Percentiles rank a stretch among this genome's conserved stretches.
Evolutionary conservation across 1,139 yeast genomes (phyloP).

Genomic region (Suhomyces guaymorum): DNA sequence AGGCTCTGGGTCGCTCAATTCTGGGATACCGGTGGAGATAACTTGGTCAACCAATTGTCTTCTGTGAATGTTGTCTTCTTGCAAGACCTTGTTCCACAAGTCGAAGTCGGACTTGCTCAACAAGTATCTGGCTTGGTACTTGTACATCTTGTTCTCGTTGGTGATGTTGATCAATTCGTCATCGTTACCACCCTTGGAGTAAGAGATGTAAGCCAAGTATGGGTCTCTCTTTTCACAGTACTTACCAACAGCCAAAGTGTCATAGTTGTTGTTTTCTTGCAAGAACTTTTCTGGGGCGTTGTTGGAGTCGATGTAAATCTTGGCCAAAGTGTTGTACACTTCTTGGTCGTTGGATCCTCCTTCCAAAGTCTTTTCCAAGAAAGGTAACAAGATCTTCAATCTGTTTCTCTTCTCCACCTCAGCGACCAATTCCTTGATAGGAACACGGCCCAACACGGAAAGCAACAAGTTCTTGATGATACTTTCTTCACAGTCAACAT

Average conservation of each 20-base stretch:
- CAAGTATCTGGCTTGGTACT: constrained; percentile 95
- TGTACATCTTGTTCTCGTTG: constrained; percentile 96
- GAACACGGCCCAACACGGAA: constrained; percentile 93
- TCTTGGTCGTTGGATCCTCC: constrained; percentile 91
- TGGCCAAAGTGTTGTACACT: constrained; percentile 91
- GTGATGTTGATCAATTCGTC: constrained; percentile 87
- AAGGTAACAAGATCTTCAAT: constrained; percentile 86
- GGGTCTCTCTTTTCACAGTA: constrained; percentile 99
- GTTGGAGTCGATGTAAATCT: constrained; percentile 95
- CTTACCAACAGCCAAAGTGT: constrained; percentile 91
- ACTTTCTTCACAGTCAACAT: constrained; percentile 94
- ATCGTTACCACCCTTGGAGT: constrained; percentile 92
- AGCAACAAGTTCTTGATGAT: constrained; percentile 78
- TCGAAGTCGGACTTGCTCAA: constrained; percentile 78
- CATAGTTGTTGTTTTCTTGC: constrained; percentile 85
- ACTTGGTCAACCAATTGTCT: constrained; percentile 91
- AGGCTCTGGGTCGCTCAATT: constrained; percentile 92
- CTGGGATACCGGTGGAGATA: constrained; percentile 96
- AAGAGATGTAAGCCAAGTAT: constrained; percentile 93
- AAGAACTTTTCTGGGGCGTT: constrained; percentile 96
- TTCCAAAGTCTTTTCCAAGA: constrained; percentile 83
- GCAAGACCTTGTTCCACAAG: constrained; percentile 80
- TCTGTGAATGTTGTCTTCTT: constrained; percentile 78
- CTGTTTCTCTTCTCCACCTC: constrained; percentile 98
- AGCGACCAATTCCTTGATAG: constrained; percentile 81